phyloP scores from a whole-genome alignment of 352 stramenopile genomes.

The Phytopythium oedochilum region DNA sequence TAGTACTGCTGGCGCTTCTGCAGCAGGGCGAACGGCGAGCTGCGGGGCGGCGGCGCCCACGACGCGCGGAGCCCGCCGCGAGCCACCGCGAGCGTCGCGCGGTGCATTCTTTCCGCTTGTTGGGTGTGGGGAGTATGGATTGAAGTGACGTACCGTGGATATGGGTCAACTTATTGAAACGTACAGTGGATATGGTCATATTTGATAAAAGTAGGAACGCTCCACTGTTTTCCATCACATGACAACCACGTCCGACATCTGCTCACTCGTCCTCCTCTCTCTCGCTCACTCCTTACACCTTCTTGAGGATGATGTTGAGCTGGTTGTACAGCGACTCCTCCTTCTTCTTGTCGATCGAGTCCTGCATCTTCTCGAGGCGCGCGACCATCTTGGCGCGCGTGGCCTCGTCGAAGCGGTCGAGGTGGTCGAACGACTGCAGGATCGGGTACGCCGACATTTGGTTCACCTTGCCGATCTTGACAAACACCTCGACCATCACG shows the following conservation, averaged over 20 bases:
- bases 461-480: conserved; percentile 81
- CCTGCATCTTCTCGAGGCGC: conserved; percentile 64
- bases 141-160: not conserved
- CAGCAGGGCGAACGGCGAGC: not conserved
- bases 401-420: conserved; percentile 43
- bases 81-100: conserved; percentile 16
- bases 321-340: conserved; percentile 84
- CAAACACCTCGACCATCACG: conserved; percentile 66
- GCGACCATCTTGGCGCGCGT: conserved; percentile 50
- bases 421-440: conserved; percentile 75
- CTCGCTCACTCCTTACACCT: conserved; percentile 33
- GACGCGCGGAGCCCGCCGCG: conserved; percentile 1
- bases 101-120: not conserved
- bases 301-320: conserved; percentile 83
- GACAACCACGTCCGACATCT: too few species aligned
- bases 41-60: not conserved
- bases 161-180: not conserved
- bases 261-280: too few species aligned
- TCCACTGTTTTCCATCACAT: too few species aligned
- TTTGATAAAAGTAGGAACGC: too few species aligned
- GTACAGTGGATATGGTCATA: not conserved
- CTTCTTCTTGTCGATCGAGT: conserved; percentile 75
- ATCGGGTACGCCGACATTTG: conserved; percentile 82
- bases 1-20: conserved; percentile 20
- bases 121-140: not conserved